Evolutionary conservation across 108 stramenopile genomes (phyloP).

Genomic region (Cyclotella cryptica): DNA sequence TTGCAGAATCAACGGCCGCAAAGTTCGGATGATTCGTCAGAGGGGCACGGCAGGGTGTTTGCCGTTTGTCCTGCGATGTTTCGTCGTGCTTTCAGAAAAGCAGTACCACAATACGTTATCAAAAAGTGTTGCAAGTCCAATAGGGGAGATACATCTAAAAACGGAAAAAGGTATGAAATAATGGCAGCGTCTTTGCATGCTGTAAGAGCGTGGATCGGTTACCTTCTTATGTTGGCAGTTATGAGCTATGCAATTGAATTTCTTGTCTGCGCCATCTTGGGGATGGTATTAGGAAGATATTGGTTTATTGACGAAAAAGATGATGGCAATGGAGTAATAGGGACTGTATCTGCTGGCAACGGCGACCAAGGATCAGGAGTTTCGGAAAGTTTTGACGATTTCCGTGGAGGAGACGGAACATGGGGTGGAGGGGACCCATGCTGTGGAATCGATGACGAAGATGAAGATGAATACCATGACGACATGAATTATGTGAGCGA

Average conservation of each 20-base stretch:
- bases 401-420: slow-evolving; percentile 19
- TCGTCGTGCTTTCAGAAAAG: slow-evolving; percentile 13
- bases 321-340: background rate
- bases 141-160: background rate
- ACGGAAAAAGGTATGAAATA: slow-evolving; percentile 20
- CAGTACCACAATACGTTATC: background rate
- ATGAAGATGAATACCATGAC: slow-evolving; percentile 19
- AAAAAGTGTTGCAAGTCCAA: background rate
- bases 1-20: slow-evolving; percentile 4
- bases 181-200: slow-evolving; percentile 38
- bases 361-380: background rate
- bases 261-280: slow-evolving; percentile 30
- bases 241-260: slow-evolving; percentile 50
- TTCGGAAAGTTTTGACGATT: background rate
- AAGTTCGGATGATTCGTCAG: background rate
- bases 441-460: slow-evolving; percentile 46
- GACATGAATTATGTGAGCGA: background rate
- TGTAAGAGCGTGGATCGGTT: slow-evolving; percentile 34
- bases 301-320: slow-evolving; percentile 36
- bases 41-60: background rate
- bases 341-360: background rate
- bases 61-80: background rate
- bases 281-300: slow-evolving; percentile 41
- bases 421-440: slow-evolving; percentile 50
- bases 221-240: slow-evolving; percentile 46